Evolutionary conservation across 2,329 filamentous ascomycete genomes (phyloP), one percentile per base, ranked within the genome.

Genomic region (Didymellaceae sp.): DNA sequence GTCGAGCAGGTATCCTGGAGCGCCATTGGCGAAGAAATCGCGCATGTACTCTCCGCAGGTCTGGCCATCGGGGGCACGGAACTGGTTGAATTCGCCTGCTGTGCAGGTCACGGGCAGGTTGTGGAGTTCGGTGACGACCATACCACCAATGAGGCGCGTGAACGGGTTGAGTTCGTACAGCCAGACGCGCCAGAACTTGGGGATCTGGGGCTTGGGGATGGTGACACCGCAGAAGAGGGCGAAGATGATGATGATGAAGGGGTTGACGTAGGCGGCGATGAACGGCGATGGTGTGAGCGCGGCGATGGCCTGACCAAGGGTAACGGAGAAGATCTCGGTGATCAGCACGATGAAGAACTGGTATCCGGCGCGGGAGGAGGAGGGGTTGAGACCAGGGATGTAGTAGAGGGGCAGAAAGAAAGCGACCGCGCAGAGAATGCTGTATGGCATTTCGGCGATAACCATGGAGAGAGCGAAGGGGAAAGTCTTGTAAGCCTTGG

Each of bases 381-480:
- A 80, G 3, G 72, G 65, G 61, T 87, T 83, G 69, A 96, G 84
- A 0, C 89, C 89, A 0, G 90, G 89, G 68, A 94, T 88, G 74
- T 87, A 96, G 80, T 96, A 96, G 3, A 96, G 73, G 0, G 88
- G 90, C 1, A 95, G 66, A 79, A 89, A 96, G 80, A 95, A 95
- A 48, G 77, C 79, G 7, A 94, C 85, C 1, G 90, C 86, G 70
- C 90, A 95, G 35, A 96, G 73, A 13, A 95, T 77, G 30, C 84
- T 88, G 78, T 95, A 96, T 0, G 91, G 91, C 68, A 95, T 81
- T 73, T 96, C 91, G 21, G 89, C 90, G 5, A 91, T 67, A n/a
- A 93, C 82, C 78, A 94, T 88, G 25, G 87, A 86, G 0, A 87
- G 74, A 0, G 87, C 86, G 63, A 96, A 96, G 2, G 88, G 88